Conservation (phyloP, 176 grass and related monocot species). For the Urochloa ruziziensis region DNA sequence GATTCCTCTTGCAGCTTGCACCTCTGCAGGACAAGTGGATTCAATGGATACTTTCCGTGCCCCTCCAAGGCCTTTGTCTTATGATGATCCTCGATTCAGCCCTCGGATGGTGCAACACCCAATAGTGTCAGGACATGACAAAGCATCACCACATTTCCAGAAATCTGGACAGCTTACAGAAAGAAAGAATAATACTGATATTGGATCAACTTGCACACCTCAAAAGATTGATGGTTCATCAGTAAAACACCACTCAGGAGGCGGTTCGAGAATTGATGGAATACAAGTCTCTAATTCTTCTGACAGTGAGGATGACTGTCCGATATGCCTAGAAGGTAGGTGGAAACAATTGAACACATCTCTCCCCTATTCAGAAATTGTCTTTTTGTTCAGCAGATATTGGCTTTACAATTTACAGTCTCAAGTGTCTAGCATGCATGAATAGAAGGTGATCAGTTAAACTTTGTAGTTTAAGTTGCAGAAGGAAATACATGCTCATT, state of each 20-base stretch:
- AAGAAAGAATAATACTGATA: conserved; percentile 29
- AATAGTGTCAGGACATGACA: conserved; percentile 19
- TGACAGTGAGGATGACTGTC: conserved; percentile 67
- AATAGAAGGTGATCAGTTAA: not conserved
- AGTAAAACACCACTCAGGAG: conserved; percentile 29
- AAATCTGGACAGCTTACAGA: conserved; percentile 23
- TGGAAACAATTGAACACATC: conserved; percentile 10
- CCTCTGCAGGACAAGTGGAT: conserved; percentile 19
- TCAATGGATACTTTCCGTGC: conserved; percentile 49
- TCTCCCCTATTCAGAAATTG: not conserved
- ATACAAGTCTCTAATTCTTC: conserved; percentile 17
- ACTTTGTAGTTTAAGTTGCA: not conserved
- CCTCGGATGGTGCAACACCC: conserved; percentile 18
- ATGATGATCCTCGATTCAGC: conserved; percentile 60
- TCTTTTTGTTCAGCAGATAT: not conserved
- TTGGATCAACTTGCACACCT: conserved; percentile 21
- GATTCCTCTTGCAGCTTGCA: conserved; percentile 19
- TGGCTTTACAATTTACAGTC: not conserved
- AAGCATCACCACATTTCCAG: conserved; percentile 37
- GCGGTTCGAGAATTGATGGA: conserved; percentile 3
- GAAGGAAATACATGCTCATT: not conserved
- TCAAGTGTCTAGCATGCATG: not conserved
- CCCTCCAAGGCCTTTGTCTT: conserved; percentile 75
- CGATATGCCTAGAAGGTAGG: conserved; percentile 77
- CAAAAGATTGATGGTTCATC: conserved; percentile 27